phyloP scores from a whole-genome alignment of 108 stramenopile genomes.

The Chaetoceros tenuissimus region DNA sequence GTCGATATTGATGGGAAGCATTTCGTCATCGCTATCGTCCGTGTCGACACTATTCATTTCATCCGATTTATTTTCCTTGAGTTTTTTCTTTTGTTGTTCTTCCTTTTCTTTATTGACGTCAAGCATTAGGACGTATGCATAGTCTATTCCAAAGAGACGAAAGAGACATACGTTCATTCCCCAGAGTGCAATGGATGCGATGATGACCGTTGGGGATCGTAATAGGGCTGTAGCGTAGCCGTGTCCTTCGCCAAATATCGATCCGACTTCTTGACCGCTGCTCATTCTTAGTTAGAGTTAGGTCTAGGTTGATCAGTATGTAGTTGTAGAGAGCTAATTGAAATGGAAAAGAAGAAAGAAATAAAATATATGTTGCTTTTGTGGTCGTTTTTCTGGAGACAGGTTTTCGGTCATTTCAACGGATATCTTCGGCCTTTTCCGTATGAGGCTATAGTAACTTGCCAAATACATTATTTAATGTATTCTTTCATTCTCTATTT shows the following conservation, averaged over 20 bases:
- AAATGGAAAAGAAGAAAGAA: too few relatives aligned
- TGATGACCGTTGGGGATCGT: conserved; percentile 72
- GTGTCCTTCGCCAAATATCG: conserved; percentile 64
- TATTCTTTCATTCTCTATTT: too few relatives aligned
- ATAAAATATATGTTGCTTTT: too few relatives aligned
- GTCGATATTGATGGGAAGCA: neutral
- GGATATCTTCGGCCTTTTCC: too few relatives aligned
- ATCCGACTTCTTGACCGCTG: conserved; percentile 76
- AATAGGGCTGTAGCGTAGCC: conserved; percentile 80
- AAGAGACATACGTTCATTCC: conserved; percentile 84
- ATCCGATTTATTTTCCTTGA: neutral
- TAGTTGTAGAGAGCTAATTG: too few relatives aligned
- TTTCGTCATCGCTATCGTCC: conserved; percentile 22
- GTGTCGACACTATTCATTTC: neutral
- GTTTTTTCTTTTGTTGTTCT: conserved; percentile 2
- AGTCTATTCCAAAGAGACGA: conserved; percentile 68
- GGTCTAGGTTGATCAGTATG: too few relatives aligned
- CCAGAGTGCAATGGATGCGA: conserved; percentile 73
- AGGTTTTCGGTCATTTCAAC: too few relatives aligned
- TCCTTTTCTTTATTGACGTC: conserved; percentile 40
- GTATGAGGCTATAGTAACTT: too few relatives aligned
- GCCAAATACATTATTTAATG: too few relatives aligned
- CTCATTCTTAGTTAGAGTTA: too few relatives aligned
- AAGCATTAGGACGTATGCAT: conserved; percentile 54
- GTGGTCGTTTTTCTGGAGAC: too few relatives aligned